Conservation (phyloP, 2,329 filamentous ascomycete genomes). For the Cladosporium velox region DNA sequence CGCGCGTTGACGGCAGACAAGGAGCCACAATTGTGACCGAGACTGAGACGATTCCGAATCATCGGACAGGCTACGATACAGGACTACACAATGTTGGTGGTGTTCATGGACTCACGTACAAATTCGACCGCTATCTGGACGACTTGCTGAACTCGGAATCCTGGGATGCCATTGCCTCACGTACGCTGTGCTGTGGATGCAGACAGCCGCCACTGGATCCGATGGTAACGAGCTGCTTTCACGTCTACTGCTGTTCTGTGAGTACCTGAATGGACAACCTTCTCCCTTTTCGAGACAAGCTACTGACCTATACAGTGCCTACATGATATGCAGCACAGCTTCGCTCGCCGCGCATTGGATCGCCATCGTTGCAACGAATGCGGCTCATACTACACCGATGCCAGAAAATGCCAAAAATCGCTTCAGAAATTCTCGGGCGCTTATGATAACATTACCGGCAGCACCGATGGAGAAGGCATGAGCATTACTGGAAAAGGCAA, state of each 20-base stretch:
- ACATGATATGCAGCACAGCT: constrained; percentile 33
- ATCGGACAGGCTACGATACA: background rate
- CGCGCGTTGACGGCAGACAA: background rate
- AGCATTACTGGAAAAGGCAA: constrained; percentile 13
- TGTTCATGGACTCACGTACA: background rate
- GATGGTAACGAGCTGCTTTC: constrained; percentile 54
- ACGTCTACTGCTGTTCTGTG: constrained; percentile 54
- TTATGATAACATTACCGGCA: background rate
- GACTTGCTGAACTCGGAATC: background rate
- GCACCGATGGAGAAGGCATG: background rate
- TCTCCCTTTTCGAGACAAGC: no score
- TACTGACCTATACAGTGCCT: constrained; percentile 43
- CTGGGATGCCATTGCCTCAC: constrained; percentile 7
- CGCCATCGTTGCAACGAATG: constrained; percentile 40
- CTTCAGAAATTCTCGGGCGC: background rate
- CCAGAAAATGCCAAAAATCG: constrained; percentile 26
- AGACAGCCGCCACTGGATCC: constrained; percentile 41
- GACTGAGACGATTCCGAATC: background rate
- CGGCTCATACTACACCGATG: constrained; percentile 31
- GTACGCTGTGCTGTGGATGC: constrained; percentile 49
- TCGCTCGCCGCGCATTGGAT: constrained; percentile 31
- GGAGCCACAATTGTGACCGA: background rate
- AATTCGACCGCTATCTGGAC: background rate
- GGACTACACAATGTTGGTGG: background rate
- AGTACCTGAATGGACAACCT: no score